Evolutionary conservation across 805 yeast species (phyloP).

Genomic region (Brettanomyces sp.): DNA sequence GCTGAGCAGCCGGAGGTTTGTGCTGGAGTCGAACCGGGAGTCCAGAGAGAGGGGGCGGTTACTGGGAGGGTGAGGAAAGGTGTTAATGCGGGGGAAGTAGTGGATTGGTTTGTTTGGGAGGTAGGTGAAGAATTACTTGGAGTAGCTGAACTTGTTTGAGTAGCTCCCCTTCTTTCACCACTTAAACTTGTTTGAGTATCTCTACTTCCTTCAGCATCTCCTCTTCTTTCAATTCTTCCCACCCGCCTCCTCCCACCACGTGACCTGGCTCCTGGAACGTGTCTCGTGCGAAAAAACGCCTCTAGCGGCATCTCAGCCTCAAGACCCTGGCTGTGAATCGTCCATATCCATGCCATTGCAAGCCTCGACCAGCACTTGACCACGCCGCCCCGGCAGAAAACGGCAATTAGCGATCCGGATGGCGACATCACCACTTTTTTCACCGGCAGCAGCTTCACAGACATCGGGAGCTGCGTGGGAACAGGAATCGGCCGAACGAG

Average conservation of each 20-base stretch:
- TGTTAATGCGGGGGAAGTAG: background rate
- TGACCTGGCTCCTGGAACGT: conserved; percentile 18
- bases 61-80: background rate
- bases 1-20: conserved; percentile 19
- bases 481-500: conserved; percentile 35
- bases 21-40: conserved; percentile 23
- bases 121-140: no score
- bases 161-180: no score
- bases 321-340: conserved; percentile 31
- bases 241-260: background rate
- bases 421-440: conserved; percentile 47
- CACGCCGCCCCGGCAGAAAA: conserved; percentile 42
- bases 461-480: conserved; percentile 35
- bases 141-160: background rate
- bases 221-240: background rate
- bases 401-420: conserved; percentile 49
- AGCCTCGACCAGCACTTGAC: conserved; percentile 55
- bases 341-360: conserved; percentile 50
- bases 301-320: conserved; percentile 35
- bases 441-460: conserved; percentile 50
- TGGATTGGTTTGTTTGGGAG: no score
- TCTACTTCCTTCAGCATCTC: background rate
- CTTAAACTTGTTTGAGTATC: background rate
- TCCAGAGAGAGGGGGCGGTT: conserved; percentile 22
- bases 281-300: conserved; percentile 50